A percentile compares a stretch with the other conserved stretches of the same genome.
These are phyloP conservation scores for Calonectria crousiana DNA, from an alignment of 2,329 filamentous ascomycete genomes.

Conservation along the genomic window DNA sequence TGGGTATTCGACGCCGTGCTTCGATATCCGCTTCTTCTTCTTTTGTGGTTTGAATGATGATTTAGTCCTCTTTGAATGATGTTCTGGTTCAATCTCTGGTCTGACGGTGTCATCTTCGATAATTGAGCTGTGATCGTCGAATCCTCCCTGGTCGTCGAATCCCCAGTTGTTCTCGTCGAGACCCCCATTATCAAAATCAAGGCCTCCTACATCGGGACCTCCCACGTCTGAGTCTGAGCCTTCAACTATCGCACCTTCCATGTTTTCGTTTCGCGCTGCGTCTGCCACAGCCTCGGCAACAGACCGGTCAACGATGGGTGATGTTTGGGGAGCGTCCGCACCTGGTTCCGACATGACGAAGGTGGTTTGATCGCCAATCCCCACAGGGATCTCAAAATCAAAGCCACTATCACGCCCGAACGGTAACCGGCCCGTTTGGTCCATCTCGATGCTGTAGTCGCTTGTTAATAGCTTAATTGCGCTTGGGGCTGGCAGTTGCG, in stretches of 20 bases:
- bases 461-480: constrained; percentile 24
- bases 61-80: background rate
- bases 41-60: constrained; percentile 40
- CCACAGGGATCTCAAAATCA: constrained; percentile 61
- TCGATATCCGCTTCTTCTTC: constrained; percentile 67
- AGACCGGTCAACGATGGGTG: constrained; percentile 38
- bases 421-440: constrained; percentile 54
- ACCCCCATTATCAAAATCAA: constrained; percentile 26
- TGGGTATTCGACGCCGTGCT: constrained; percentile 80
- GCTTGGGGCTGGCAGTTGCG: background rate
- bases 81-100: background rate
- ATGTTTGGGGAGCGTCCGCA: constrained; percentile 44
- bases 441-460: constrained; percentile 51
- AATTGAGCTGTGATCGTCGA: constrained; percentile 41
- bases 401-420: constrained; percentile 64
- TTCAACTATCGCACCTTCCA: constrained; percentile 24
- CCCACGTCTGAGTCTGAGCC: constrained; percentile 35
- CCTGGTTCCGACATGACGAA: constrained; percentile 59
- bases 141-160: constrained; percentile 36
- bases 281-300: constrained; percentile 35
- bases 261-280: constrained; percentile 27
- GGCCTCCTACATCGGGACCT: constrained; percentile 27
- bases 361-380: constrained; percentile 63
- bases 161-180: constrained; percentile 35
- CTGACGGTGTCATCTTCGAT: constrained; percentile 11